Evolutionary conservation across 257 asterid species (phyloP).

Genomic region (Anisodus tanguticus): DNA sequence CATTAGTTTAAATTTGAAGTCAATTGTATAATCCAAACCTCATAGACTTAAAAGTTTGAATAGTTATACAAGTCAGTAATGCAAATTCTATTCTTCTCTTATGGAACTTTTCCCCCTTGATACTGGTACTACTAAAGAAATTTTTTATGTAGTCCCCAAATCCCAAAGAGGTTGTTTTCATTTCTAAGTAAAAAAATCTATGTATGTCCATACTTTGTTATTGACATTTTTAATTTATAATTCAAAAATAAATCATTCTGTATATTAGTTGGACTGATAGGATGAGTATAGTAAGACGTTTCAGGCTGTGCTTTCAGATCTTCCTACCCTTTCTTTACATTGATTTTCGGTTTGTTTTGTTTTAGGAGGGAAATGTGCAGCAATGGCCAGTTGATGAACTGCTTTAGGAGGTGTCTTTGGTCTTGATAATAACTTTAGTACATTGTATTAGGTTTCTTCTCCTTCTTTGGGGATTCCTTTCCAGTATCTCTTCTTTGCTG

Average conservation of each 20-base stretch:
- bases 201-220: neutral
- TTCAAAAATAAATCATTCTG: neutral
- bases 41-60: neutral
- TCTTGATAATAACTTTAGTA: slow-evolving; percentile 13
- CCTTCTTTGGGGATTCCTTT: neutral
- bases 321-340: neutral
- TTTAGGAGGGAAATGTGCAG: slow-evolving; percentile 46
- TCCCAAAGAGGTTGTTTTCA: neutral
- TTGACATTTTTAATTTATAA: neutral
- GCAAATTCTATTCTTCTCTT: neutral
- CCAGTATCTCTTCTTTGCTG: neutral
- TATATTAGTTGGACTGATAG: neutral
- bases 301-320: neutral
- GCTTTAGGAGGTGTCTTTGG: slow-evolving; percentile 8
- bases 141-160: neutral
- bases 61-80: neutral
- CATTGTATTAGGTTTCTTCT: neutral
- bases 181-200: neutral
- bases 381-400: slow-evolving; percentile 40
- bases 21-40: neutral
- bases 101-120: neutral
- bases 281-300: neutral
- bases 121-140: neutral
- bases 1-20: neutral
- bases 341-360: slow-evolving; percentile 29